Base-by-base conservation (phyloP, 176 grass and related monocot species). In the Phragmites australis region DNA sequence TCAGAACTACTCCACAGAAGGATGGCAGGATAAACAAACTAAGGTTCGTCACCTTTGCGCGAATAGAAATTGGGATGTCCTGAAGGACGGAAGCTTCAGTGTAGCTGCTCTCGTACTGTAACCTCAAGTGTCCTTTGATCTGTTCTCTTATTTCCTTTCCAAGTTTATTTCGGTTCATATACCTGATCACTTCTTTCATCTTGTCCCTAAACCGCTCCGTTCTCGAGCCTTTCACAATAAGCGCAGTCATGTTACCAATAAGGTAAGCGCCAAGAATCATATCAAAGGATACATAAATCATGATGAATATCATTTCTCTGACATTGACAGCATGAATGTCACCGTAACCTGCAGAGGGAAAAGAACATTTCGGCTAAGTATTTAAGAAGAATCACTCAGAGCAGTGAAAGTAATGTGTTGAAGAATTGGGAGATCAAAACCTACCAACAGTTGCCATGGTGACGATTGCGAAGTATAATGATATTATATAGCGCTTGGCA, bases 171-270 rank as follows among this genome's bases (percentile, higher is more conserved):
- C 93, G 93, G 63, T 99, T 99, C 87, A 99, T 99, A 22, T 93
- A 99, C 52, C 84, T 91, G 42, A 96, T 93, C 37, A 99, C 87
- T 65, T 96, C 97, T 88, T 91, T 99, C 97, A 99, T 99, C 86
- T 93, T 99, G 51, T 99, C 97, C 75, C 97, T 93, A 63, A 99
- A 99, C 57, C 89, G 75, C 81, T 96, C 97, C 0, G 97, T 99
- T 76, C 90, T 99, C 11, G 97, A 99, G 57, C 97, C 97, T 91
- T 99, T 99, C n/a, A 99, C 97, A n/a, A 99, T 99, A 42, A 99
- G 82, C 1, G 97, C 97, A 76, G 97, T 99, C 93, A 95, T 93
- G 78, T 93, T 99, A 84, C 97, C 97, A 16, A 99, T 96, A 62
- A 99, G 93, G 73, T 99, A 99, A 67, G 97, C 97, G 53, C 97